Evolutionary conservation across 345 rosid genomes (phyloP).

Genomic region (Turritis glabra): DNA sequence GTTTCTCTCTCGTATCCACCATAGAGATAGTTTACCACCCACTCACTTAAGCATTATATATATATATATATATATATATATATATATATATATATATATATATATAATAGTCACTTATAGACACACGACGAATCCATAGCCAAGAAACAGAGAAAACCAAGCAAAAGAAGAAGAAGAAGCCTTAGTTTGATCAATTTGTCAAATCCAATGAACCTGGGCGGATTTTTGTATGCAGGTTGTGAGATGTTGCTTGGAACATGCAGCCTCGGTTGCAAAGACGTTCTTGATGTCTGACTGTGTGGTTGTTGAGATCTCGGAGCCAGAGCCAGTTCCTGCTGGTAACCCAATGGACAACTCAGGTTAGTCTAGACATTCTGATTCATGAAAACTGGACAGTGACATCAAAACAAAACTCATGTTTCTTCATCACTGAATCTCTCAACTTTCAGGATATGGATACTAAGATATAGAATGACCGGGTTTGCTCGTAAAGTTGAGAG

Average conservation of each 20-base stretch:
- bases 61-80: no score
- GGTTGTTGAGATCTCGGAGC: slow-evolving; percentile 91
- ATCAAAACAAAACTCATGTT: slow-evolving; percentile 11
- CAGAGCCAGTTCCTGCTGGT: slow-evolving; percentile 63
- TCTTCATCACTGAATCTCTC: slow-evolving; percentile 7
- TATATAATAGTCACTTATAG: no score
- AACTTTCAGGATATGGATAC: slow-evolving; percentile 34
- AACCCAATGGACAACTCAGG: slow-evolving; percentile 98
- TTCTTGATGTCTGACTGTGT: slow-evolving; percentile 98
- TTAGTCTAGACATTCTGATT: slow-evolving; percentile 24
- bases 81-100: no score
- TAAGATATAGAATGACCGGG: slow-evolving; percentile 2
- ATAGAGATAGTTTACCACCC: background rate
- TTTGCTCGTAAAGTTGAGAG: slow-evolving; percentile 1
- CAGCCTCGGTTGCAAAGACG: slow-evolving; percentile 86
- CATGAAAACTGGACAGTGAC: background rate
- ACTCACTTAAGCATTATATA: no score
- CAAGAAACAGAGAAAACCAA: no score
- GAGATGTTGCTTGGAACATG: slow-evolving; percentile 96
- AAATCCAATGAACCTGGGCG: slow-evolving; percentile 1
- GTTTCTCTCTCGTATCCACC: slow-evolving; percentile 1
- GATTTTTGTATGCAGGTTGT: slow-evolving; percentile 54
- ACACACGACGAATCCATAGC: no score
- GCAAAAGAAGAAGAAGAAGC: no score
- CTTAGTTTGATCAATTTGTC: no score